Conservation (phyloP, 306 rosid species). For the Lotus japonicus region DNA sequence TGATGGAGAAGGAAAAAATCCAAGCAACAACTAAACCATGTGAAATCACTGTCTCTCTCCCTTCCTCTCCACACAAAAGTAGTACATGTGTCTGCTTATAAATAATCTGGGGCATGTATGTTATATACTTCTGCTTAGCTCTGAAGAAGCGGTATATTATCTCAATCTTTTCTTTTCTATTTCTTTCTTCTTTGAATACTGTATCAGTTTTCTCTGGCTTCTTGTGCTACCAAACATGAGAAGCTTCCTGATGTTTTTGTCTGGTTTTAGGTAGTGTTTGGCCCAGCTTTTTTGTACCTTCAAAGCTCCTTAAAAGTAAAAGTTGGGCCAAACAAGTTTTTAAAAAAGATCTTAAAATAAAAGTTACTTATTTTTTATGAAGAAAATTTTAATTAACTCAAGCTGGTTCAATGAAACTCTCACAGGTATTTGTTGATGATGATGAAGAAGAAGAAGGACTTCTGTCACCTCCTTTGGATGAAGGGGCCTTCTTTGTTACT, state of each 20-base stretch:
- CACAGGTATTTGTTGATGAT: constrained; percentile 44
- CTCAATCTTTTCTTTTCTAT: not conserved
- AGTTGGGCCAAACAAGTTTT: too few species aligned
- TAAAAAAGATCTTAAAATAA: too few species aligned
- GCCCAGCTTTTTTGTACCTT: constrained; percentile 22
- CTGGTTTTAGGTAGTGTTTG: not conserved
- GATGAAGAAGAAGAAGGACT: constrained; percentile 53
- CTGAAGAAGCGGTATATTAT: constrained; percentile 47
- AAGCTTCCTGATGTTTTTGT: not conserved
- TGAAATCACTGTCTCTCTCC: too few species aligned
- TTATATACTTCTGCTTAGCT: too few species aligned
- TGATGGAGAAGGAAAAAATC: too few species aligned
- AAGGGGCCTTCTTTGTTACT: constrained; percentile 61
- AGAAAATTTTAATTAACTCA: too few species aligned
- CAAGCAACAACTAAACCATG: too few species aligned
- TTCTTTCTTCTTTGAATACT: not conserved
- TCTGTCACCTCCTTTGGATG: constrained; percentile 95
- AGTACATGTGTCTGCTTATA: too few species aligned
- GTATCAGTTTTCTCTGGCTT: not conserved
- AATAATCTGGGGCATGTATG: too few species aligned
- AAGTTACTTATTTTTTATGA: too few species aligned
- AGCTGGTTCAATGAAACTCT: constrained; percentile 61
- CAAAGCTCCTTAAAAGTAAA: too few species aligned
- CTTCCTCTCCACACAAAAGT: too few species aligned
- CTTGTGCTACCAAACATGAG: not conserved